A percentile compares a stretch with the other conserved stretches of the same genome.
phyloP scores from a whole-genome alignment of 306 rosid genomes.

The Malus domestica region DNA sequence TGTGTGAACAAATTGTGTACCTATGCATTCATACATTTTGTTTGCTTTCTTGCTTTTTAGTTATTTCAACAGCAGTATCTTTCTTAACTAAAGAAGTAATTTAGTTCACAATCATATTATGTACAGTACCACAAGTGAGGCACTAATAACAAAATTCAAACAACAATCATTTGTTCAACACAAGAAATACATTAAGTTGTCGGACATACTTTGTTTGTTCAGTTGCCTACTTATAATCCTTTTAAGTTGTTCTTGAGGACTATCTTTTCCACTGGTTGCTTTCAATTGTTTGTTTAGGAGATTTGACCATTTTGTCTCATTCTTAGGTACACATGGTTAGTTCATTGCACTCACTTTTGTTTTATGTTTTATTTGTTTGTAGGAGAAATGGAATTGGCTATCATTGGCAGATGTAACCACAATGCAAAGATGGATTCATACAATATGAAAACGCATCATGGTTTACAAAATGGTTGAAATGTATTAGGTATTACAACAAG shows the following conservation, averaged over 20 bases:
- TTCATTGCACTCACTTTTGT: no score
- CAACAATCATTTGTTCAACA: conserved; percentile 7
- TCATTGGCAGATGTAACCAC: no score
- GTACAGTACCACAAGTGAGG: neutral
- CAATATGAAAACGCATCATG: no score
- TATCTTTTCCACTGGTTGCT: conserved; percentile 76
- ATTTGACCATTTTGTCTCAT: no score
- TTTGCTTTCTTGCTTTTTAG: conserved; percentile 58
- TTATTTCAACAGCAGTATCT: conserved; percentile 81
- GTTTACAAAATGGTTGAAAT: no score
- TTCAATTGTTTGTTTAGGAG: conserved; percentile 17
- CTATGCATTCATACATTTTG: no score
- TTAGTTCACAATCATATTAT: neutral
- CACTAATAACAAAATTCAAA: neutral
- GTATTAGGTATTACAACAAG: no score
- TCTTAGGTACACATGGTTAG: no score
- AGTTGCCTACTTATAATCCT: conserved; percentile 93
- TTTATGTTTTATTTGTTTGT: no score
- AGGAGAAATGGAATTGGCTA: no score
- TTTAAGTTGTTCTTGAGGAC: conserved; percentile 94
- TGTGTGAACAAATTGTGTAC: no score
- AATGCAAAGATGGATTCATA: no score
- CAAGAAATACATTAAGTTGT: conserved; percentile 17
- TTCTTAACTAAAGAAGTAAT: conserved; percentile 63
- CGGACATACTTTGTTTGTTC: conserved; percentile 72